Base-by-base conservation (phyloP, 2,329 filamentous ascomycete genomes). In the Colletotrichum acutatum region DNA sequence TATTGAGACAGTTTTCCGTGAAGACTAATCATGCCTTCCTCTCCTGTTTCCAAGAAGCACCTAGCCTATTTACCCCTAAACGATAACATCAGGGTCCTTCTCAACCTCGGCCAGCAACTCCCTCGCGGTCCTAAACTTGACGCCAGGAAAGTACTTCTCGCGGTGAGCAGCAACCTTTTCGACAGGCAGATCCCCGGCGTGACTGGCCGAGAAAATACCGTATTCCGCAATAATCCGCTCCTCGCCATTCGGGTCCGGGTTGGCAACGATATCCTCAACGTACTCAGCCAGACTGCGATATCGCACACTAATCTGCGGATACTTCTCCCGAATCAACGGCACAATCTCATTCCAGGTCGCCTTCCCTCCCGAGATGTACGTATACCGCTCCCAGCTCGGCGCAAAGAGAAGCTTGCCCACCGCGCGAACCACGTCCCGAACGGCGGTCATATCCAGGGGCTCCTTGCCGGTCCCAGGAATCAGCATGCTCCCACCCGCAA, bases 121-220 rank as follows among this genome's bases (percentile, higher is more conserved):
- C 12, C 54, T 32, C 16, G 37, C 34, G 1, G 54, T 53, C 12
- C 67, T 62, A 26, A 70, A 65, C 53, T 53, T 65, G 67, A 70
- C 24, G 5, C 67, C 67, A 28, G 34, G 16, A 32, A 72, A 74
- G 14, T 66, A 64, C 26, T 56, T 61, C 57, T 68, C 66, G 16
- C 74, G 54, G 11, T 75, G 74, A 22, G 66, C 70, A 9, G 56
- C 57, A 16, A 75, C 74, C 66, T 70, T 68, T 1, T 28, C 70
- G n/a, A 26, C 46, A 24, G 67, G 66, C 32, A 75, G 30, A 22
- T 58, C 65, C 6, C 66, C 52, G 5, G 74, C 74, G 6, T 58
- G 58, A 46, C 74, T 75, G 6, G 67, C 34, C 2, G 70, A 57
- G 56, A 69, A 74, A 2, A 75, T 52, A 11, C 63, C 66, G 19